A percentile compares a stretch with the other conserved stretches of the same genome.
phyloP scores from a whole-genome alignment of 768 basidiomycete species.

The Suillus cothurnatus region DNA sequence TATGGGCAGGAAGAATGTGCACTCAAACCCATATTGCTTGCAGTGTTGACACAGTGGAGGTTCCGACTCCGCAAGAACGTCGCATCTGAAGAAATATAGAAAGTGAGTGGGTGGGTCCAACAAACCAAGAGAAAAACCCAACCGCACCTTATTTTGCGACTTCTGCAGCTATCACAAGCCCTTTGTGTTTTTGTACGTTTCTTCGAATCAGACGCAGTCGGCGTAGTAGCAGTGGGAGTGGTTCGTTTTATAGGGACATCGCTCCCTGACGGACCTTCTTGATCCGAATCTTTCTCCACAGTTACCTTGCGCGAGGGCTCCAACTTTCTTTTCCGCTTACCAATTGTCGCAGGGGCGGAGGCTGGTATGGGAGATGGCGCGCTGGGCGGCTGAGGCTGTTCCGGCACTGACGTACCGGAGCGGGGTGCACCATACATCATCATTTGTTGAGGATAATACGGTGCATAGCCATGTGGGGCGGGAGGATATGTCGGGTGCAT shows the following conservation, averaged over 20 bases:
- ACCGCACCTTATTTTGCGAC: conserved; percentile 79
- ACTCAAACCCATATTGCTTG: conserved; percentile 90
- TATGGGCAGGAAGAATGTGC: conserved; percentile 97
- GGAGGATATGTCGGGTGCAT: conserved; percentile 55
- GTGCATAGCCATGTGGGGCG: conserved; percentile 46
- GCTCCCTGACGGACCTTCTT: conserved; percentile 56
- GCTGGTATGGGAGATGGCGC: conserved; percentile 35
- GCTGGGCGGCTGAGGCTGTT: conserved; percentile 34
- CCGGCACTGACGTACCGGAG: conserved; percentile 39
- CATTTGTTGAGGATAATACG: conserved; percentile 62
- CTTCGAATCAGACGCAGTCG: conserved; percentile 58
- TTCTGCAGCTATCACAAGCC: conserved; percentile 90
- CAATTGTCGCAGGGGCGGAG: conserved; percentile 34
- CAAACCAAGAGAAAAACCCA: conserved; percentile 10
- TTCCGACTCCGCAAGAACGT: conserved; percentile 77
- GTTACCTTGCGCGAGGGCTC: conserved; percentile 38
- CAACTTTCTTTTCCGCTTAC: conserved; percentile 69
- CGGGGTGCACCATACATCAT: conserved; percentile 63
- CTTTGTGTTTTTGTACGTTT: conserved; percentile 93
- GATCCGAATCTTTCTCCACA: conserved; percentile 59
- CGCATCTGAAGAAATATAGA: conserved; percentile 54
- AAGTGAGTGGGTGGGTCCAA: background rate
- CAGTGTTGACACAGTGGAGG: conserved; percentile 91
- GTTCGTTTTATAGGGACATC: conserved; percentile 41
- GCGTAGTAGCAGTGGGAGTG: conserved; percentile 29